phyloP scores from a whole-genome alignment of 257 asterid species.

The Solanum commersonii region DNA sequence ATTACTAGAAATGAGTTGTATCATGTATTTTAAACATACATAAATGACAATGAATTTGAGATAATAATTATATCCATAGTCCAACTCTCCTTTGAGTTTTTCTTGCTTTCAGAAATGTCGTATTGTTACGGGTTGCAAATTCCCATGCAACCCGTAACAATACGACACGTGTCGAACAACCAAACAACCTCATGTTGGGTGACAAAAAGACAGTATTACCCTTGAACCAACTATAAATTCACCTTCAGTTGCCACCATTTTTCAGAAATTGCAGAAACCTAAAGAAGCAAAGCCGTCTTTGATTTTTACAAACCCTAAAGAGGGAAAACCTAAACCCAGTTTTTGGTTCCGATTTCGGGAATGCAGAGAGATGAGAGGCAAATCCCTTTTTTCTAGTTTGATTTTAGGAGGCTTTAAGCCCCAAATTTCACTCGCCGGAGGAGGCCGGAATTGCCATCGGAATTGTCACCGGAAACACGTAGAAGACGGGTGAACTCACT shows the following conservation, averaged over 20 bases:
- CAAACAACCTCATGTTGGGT: not conserved
- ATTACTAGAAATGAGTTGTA: not conserved
- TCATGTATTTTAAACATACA: not conserved
- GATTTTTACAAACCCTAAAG: not conserved
- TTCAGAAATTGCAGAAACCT: not conserved
- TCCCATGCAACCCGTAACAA: not conserved
- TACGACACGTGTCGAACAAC: not conserved
- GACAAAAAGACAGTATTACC: not conserved
- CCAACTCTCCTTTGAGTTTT: not conserved
- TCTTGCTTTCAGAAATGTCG: constrained; percentile 16
- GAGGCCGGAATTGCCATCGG: not conserved
- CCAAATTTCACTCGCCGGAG: not conserved
- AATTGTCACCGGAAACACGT: not conserved
- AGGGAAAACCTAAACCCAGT: not conserved
- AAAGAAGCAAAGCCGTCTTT: not conserved
- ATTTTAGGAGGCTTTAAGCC: not conserved
- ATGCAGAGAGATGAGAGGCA: constrained; percentile 17
- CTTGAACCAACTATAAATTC: not conserved
- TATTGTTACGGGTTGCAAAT: too few relatives aligned
- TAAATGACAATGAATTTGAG: not conserved
- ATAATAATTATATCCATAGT: not conserved
- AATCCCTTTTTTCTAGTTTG: not conserved
- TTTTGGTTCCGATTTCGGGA: not conserved
- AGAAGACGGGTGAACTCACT: not conserved
- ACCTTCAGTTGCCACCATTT: too few relatives aligned